Base-by-base conservation (phyloP, 106 monocot genomes). In the Posidonia australis region DNA sequence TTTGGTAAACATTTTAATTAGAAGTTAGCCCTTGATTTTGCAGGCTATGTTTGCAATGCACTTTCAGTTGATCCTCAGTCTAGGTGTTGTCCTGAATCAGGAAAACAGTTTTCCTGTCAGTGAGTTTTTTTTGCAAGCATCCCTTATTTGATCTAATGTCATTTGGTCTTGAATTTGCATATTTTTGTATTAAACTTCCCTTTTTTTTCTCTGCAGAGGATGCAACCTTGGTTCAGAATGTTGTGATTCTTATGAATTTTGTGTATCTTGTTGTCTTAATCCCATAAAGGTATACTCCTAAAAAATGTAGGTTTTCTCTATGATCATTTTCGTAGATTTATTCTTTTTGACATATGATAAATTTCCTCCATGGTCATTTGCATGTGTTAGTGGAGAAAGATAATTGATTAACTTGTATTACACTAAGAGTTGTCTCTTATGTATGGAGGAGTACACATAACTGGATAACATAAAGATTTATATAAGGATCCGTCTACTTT, bases 201-300 rank as follows among this genome's bases (percentile, higher is more conserved):
- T 23, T 44, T 54, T 59, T 20, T 76, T 60, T 27, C n/a, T 64
- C 36, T 36, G 9, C 75, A 93, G 93, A 68, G 93, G 93, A 11
- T 93, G 93, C 80, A 86, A 93, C 67, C 73, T 93, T 66, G 72
- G 56, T 48, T 86, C 81, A 25, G 67, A 82, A 46, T 94, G 93
- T 67, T 94, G 93, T 66, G 82, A 83, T 68, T 89, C 93, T 28
- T 94, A 94, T 67, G 89, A 94, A 67, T 89, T 80, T 71, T 94
- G 93, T 76, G 86, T 94, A 9, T 94, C 93, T 46, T 94, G 93
- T 77, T 94, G 93, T 77, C 86, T 94, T 58, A 74, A 82, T 84
- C 93, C 93, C 58, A 77, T 81, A 20, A 67, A 61, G 79, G 93
- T 94, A 79, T 61, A 56, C 63, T 62, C 18, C 49, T 49, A 19